These are phyloP conservation scores for Penicillium steckii DNA, from an alignment of 495 filamentous ascomycete species.

Conservation along the genomic window DNA sequence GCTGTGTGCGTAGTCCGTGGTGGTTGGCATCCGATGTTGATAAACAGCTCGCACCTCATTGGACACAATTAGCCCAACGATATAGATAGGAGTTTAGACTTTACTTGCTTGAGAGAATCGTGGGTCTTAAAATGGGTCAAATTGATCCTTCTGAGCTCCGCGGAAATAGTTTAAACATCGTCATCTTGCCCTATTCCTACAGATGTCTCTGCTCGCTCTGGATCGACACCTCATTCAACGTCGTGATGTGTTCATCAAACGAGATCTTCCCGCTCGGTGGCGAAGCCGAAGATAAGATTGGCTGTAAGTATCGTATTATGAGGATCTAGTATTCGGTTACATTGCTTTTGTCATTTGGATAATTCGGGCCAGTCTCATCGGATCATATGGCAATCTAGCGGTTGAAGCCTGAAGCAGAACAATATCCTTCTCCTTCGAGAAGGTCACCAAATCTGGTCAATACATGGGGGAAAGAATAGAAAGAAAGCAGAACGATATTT, in stretches of 20 bases:
- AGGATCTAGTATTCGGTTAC: too few species aligned
- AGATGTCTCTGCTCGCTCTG: background rate
- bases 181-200: background rate
- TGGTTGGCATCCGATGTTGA: slow-evolving; percentile 7
- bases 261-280: background rate
- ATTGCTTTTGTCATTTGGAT: too few species aligned
- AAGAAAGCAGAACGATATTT: too few species aligned
- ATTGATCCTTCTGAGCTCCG: slow-evolving; percentile 18
- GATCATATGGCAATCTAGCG: background rate
- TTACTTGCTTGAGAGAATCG: background rate
- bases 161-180: slow-evolving; percentile 24
- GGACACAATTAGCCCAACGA: slow-evolving; percentile 3
- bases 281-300: too few species aligned
- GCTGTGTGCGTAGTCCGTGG: background rate
- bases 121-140: background rate
- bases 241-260: background rate
- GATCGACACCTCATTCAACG: background rate
- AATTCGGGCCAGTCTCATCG: too few species aligned
- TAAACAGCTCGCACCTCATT: slow-evolving; percentile 24
- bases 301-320: too few species aligned
- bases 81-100: slow-evolving; percentile 13
- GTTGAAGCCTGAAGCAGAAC: background rate
- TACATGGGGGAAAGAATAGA: too few species aligned
- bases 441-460: too few species aligned
- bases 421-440: too few species aligned